Evolutionary conservation across 768 basidiomycete genomes (phyloP).

Genomic region (Termitomyces sp.): DNA sequence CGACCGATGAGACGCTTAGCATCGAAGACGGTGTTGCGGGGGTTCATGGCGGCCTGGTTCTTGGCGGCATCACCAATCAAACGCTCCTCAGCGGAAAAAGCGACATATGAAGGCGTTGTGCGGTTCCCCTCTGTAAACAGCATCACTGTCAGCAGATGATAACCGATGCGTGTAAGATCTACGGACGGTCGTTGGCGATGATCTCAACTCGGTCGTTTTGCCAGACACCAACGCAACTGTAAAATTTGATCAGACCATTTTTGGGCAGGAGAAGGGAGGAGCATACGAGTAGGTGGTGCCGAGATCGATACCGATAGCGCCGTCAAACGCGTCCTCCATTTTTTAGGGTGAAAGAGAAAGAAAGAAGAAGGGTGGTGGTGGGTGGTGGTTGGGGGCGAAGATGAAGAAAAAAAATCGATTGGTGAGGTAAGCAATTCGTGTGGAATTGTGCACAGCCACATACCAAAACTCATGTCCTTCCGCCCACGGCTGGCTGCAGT

Average conservation of each 20-base stretch:
- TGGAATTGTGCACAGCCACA: constrained; percentile 46
- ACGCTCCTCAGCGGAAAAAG: constrained; percentile 95
- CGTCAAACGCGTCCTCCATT: constrained; percentile 92
- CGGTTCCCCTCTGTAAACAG: constrained; percentile 84
- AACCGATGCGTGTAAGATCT: background rate
- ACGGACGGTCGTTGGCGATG: constrained; percentile 94
- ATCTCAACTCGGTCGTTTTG: constrained; percentile 99
- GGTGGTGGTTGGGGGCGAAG: constrained; percentile 39
- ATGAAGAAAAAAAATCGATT: constrained; percentile 44
- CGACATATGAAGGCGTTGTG: constrained; percentile 98
- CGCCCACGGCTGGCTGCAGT: constrained; percentile 35
- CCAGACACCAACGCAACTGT: constrained; percentile 97
- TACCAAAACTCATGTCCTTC: constrained; percentile 33
- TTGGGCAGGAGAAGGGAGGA: constrained; percentile 4
- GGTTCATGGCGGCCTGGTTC: constrained; percentile 99
- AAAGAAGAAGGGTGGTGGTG: constrained; percentile 30
- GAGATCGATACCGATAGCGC: constrained; percentile 95
- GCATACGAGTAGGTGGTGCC: constrained; percentile 96
- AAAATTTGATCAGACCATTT: constrained; percentile 18
- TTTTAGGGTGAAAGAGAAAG: constrained; percentile 36
- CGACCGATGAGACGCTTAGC: constrained; percentile 99
- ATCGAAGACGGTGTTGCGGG: constrained; percentile 97
- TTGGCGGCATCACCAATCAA: constrained; percentile 98
- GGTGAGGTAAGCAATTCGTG: constrained; percentile 56
- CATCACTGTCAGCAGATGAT: background rate